Conservation (phyloP, 2,329 filamentous ascomycete species). For the Alternaria sp. region DNA sequence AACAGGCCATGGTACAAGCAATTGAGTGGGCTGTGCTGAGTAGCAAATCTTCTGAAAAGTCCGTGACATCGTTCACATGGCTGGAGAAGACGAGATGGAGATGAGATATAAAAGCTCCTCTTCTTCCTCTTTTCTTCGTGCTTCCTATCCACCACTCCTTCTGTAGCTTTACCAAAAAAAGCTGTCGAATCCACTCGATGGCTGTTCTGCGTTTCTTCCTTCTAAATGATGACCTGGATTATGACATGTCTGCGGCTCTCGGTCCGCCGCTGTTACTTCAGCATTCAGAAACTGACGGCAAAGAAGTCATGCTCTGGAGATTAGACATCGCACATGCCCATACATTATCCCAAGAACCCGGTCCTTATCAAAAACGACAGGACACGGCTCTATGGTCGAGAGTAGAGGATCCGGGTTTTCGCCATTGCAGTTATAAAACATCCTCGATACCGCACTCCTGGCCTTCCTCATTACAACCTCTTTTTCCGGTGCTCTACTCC, state of each 20-base stretch:
- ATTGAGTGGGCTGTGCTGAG: not conserved
- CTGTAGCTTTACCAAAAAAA: rapidly evolving
- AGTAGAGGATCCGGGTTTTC: not conserved
- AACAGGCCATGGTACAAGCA: too few relatives aligned
- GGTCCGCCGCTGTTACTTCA: not conserved
- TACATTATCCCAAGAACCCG: too few relatives aligned
- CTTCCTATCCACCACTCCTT: not conserved
- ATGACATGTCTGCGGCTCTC: not conserved
- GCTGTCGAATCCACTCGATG: too few relatives aligned
- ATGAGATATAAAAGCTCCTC: not conserved
- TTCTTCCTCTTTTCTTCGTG: not conserved
- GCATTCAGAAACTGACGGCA: not conserved
- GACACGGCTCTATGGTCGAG: too few relatives aligned
- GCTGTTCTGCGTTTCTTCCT: not conserved
- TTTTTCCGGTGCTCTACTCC: not conserved
- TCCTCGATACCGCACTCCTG: not conserved
- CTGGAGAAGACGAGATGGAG: not conserved
- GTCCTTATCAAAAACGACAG: too few relatives aligned
- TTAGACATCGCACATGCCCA: too few relatives aligned
- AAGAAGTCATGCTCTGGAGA: too few relatives aligned
- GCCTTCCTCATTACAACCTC: not conserved
- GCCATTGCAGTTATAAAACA: not conserved
- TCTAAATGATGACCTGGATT: too few relatives aligned
- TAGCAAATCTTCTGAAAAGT: not conserved
- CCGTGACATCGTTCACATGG: rapidly evolving